These are phyloP conservation scores for Penicillium longicatenatum DNA, from an alignment of 495 filamentous ascomycete genomes.

Conservation along the genomic window DNA sequence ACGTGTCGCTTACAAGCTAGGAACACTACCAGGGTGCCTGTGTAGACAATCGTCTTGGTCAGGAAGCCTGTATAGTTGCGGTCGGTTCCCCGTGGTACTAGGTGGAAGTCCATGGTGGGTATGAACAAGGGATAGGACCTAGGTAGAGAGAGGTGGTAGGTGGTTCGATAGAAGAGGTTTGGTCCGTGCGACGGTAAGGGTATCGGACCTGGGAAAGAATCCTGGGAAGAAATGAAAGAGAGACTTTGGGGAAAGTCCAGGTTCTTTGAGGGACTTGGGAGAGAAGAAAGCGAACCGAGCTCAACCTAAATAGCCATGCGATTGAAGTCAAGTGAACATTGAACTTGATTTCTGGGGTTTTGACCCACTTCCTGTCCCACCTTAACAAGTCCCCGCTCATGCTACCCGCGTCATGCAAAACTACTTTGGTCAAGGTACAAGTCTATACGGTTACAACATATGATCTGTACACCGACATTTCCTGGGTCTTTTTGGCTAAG, in stretches of 20 bases:
- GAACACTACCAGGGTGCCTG: constrained; percentile 57
- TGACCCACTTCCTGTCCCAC: constrained; percentile 6
- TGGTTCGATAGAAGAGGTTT: neutral
- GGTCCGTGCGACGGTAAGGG: constrained; percentile 16
- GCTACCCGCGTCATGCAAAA: neutral
- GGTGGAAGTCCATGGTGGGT: constrained; percentile 44
- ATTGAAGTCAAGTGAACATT: constrained; percentile 2
- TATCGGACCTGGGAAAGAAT: neutral
- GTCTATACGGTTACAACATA: no score
- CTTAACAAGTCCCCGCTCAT: constrained; percentile 6
- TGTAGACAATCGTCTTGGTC: constrained; percentile 59
- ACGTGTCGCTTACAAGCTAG: constrained; percentile 54
- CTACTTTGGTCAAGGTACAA: neutral
- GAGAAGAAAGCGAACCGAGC: neutral
- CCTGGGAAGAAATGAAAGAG: no score
- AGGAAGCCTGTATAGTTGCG: constrained; percentile 51
- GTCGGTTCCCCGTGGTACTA: constrained; percentile 44
- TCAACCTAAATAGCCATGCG: neutral
- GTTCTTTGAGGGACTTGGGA: neutral
- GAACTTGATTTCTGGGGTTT: constrained; percentile 3
- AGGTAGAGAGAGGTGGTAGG: no score
- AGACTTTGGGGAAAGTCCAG: neutral
- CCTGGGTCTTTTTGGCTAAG: no score
- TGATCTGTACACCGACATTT: no score
- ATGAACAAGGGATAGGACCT: neutral